Evolutionary conservation across 2,329 filamentous ascomycete genomes (phyloP).

Genomic region (Penicillium verrucosum): DNA sequence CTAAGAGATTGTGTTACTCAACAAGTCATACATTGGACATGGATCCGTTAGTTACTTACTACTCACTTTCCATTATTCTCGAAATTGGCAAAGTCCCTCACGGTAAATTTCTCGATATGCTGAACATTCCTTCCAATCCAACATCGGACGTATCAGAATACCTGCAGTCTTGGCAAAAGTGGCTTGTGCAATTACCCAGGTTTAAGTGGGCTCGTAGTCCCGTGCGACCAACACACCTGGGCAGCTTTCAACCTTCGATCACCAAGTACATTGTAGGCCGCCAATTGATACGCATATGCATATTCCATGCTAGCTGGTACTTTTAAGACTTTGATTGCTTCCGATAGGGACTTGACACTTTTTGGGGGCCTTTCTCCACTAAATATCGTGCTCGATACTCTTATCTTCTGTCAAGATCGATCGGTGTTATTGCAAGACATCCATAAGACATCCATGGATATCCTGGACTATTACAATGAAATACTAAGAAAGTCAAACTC

Average conservation of each 20-base stretch:
- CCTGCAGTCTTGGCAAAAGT: constrained; percentile 12
- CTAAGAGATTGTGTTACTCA: background rate
- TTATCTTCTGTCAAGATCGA: background rate
- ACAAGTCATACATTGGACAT: background rate
- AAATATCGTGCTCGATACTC: background rate
- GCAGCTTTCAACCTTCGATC: background rate
- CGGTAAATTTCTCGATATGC: background rate
- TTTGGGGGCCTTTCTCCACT: background rate
- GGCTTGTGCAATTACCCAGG: constrained; percentile 14
- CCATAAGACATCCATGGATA: background rate
- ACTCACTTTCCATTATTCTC: background rate
- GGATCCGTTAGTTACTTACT: no score
- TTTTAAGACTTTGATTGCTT: background rate
- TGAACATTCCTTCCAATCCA: background rate
- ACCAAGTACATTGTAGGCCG: background rate
- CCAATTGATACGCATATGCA: background rate
- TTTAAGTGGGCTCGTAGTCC: constrained; percentile 17
- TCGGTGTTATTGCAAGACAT: background rate
- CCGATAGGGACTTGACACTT: background rate
- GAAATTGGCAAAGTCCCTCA: background rate
- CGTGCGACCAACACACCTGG: constrained; percentile 18
- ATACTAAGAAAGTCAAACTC: no score
- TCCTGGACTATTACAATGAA: background rate
- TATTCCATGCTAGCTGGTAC: background rate
- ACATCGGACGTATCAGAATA: constrained; percentile 1